Base-by-base conservation (phyloP, 345 rosid species). In the Erysimum cheiranthoides region DNA sequence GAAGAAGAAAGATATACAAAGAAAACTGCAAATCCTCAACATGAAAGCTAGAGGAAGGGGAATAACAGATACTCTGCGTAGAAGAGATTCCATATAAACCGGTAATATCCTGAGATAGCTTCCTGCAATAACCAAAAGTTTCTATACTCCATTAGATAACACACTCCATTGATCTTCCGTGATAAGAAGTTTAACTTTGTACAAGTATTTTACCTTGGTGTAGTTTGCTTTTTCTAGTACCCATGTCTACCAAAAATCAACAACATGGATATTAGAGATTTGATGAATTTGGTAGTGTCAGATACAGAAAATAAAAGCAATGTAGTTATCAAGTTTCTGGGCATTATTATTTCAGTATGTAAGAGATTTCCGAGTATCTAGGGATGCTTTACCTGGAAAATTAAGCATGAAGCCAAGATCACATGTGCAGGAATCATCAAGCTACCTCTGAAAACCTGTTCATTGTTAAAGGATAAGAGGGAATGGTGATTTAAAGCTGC, bases 41-140 rank as follows among this genome's bases (percentile, higher is more conserved):
- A 39, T 49, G 47, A 53, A 66, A 65, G 58, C 71, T 84, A 94
- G 53, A 94, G 79, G 73, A 94, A 89, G 5, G 97, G 97, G 78
- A 92, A 92, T 50, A 92, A 77, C 34, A 87, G 71, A 82, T 94
- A 94, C 88, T 94, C 97, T 6, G 92, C 82, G 45, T 92, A 92
- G 66, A 94, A 94, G 52, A 92, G 97, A 81, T 92, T 90, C 98
- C 98, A 94, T 82, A 94, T 89, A 65, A 89, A 94, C 70, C 85
- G 82, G 63, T 94, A 94, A 85, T 78, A 92, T 60, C 66, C 89
- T 12, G 90, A 82, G 58, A 90, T 94, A 50, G 93, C 93, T 81
- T 86, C 97, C 98, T 92, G 88, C 87, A 89, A 47, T 70, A 63
- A 5, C n/a, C 42, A 73, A 46, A 42, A 31, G 61, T 73, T 59